Conservation (phyloP, 805 yeast species). For the Ogataea naganishii region DNA sequence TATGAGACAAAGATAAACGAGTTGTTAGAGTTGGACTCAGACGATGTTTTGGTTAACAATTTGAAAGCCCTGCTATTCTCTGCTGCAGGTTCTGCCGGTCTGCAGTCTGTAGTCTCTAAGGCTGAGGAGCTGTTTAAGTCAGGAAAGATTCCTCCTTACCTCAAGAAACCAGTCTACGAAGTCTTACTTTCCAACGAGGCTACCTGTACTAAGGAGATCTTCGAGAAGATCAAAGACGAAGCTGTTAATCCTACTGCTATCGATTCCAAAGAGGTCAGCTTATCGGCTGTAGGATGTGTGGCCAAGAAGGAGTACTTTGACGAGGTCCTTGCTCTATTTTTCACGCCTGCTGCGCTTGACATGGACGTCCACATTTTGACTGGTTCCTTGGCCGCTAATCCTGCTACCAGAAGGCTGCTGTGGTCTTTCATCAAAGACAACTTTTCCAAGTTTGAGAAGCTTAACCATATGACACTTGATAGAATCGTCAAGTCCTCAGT, state of each 20-base stretch:
- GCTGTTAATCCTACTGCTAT: conserved; percentile 41
- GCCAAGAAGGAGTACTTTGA: conserved; percentile 26
- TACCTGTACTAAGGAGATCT: conserved; percentile 23
- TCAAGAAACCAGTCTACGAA: conserved; percentile 33
- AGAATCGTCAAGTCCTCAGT: conserved; percentile 27
- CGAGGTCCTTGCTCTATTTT: conserved; percentile 30
- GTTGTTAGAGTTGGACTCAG: conserved; percentile 13
- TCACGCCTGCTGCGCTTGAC: conserved; percentile 37
- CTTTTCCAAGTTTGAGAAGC: conserved; percentile 38
- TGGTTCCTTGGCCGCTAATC: conserved; percentile 36
- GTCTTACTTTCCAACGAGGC: conserved; percentile 31
- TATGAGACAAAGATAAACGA: conserved; percentile 24
- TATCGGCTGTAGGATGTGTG: conserved; percentile 44
- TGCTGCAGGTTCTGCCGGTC: conserved; percentile 29
- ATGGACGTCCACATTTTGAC: conserved; percentile 55
- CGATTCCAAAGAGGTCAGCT: conserved; percentile 51
- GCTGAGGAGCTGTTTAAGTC: conserved; percentile 21
- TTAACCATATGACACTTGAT: too few relatives aligned
- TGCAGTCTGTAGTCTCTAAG: conserved; percentile 26
- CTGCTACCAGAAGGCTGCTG: conserved; percentile 30
- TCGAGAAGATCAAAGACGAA: conserved; percentile 36
- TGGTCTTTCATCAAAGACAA: conserved; percentile 43
- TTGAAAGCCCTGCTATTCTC: conserved; percentile 31
- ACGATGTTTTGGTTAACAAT: conserved; percentile 33
- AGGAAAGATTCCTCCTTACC: conserved; percentile 33